These are phyloP conservation scores for Musa schizocarpa DNA, from an alignment of 176 grass and related monocot genomes.

Conservation along the genomic window DNA sequence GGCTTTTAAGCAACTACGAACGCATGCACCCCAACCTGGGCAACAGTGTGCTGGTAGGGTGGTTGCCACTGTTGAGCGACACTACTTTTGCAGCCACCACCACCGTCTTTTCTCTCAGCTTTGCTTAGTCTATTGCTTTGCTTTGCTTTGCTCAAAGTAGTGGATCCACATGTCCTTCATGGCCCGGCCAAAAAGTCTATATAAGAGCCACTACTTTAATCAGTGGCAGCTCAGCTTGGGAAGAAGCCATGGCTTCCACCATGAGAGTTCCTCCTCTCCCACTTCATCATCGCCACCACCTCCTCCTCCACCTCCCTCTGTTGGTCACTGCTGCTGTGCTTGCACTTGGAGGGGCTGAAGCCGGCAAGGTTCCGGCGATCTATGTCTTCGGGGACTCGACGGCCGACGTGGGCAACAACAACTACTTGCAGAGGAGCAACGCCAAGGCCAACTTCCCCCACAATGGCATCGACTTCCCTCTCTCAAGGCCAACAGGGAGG, in stretches of 20 bases:
- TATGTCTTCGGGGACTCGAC: conserved; percentile 87
- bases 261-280: background rate
- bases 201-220: background rate
- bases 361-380: conserved; percentile 42
- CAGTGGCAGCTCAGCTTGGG: background rate
- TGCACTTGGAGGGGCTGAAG: background rate
- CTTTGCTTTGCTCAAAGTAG: no score
- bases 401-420: conserved; percentile 90
- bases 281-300: conserved; percentile 15
- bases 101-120: no score
- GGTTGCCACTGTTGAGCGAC: no score
- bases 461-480: conserved; percentile 56
- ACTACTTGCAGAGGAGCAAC: conserved; percentile 22
- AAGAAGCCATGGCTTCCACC: background rate
- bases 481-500: conserved; percentile 39
- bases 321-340: conserved; percentile 2
- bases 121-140: no score
- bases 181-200: background rate
- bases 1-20: no score
- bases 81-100: no score
- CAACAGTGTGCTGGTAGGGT: no score
- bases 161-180: background rate
- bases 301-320: conserved; percentile 22
- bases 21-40: no score
- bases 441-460: conserved; percentile 47